Base-by-base conservation (phyloP, 768 basidiomycete species). In the Calocera cornea region DNA sequence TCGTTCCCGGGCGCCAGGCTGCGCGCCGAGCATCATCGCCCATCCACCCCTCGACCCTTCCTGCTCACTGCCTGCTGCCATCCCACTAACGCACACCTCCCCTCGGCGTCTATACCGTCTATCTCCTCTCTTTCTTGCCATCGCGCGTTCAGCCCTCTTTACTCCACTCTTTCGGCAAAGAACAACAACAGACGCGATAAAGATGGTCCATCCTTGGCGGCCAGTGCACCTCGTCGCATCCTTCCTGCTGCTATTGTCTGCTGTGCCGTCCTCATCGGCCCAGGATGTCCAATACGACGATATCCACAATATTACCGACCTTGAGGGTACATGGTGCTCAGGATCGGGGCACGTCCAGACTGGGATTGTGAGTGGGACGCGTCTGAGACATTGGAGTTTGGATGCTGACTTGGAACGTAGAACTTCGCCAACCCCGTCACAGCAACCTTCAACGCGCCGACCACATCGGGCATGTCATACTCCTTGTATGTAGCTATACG, bases 301-400 rank as follows among this genome's bases (percentile, higher is more conserved):
- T 36, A 68, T 66, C 16, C 71, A 79, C 75, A 95, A 95, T 75
- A 79, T 83, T 1, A 92, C 92, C 0, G 63, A 78, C 66, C 78
- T 97, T 64, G 70, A 73, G 34, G 95, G 95, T 0, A 94, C 93
- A 12, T 98, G 95, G 95, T 83, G 83, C 64, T 87, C 91, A 40
- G 92, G 92, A 22, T 86, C 84, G 72, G 81, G 82, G 71, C 80
- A 82, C 34, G 94, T 98, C 33, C 22, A 81, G 22, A 95, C 95
- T 7, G 95, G 95, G 33, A 14, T 86, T 11, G 95, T 95, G 72
- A 79, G 93, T 87, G 2, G 14, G 29, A 40, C 44, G 34, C 63
- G 12, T 65, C 36, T 38, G 36, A 38, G 36, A 38, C 36, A 38
- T 38, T 38, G 14, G 36, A 41, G 41, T 69, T 27, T 27, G 24